Conservation (phyloP, 2,329 filamentous ascomycete species). For the Capronia coronata region DNA sequence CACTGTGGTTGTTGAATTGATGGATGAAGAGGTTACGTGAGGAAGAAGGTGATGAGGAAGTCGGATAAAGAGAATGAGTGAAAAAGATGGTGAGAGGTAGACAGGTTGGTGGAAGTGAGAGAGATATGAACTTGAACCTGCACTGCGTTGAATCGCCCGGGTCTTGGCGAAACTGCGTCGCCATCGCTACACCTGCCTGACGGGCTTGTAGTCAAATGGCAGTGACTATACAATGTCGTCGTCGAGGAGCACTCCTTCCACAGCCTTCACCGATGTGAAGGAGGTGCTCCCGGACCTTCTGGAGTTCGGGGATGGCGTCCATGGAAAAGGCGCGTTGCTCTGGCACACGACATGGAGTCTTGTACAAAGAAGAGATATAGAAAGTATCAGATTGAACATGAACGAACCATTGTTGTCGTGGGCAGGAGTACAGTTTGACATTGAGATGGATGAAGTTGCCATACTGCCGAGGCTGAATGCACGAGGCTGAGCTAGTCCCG, state of each 20-base stretch:
- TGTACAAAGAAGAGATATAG: too few species aligned
- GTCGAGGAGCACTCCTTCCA: not conserved
- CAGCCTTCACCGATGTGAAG: not conserved
- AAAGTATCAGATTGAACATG: too few species aligned
- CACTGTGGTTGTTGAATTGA: not conserved
- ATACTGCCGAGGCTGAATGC: not conserved
- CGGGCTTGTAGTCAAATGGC: not conserved
- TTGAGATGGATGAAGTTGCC: not conserved
- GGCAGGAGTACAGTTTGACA: too few species aligned
- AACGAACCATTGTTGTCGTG: too few species aligned
- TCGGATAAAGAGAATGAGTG: not conserved
- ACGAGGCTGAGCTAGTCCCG: constrained; percentile 12
- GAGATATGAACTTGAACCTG: too few species aligned
- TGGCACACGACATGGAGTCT: too few species aligned
- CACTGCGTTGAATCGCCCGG: not conserved
- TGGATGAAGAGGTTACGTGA: not conserved
- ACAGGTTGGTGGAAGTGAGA: not conserved
- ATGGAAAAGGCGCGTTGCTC: too few species aligned
- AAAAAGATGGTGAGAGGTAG: not conserved
- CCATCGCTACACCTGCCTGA: not conserved
- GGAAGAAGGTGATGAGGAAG: not conserved
- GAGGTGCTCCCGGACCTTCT: not conserved
- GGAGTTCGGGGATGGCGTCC: too few species aligned
- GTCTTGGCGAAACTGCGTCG: not conserved
- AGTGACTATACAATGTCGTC: not conserved